phyloP scores from a whole-genome alignment of 257 asterid genomes.

The Handroanthus guayacan region DNA sequence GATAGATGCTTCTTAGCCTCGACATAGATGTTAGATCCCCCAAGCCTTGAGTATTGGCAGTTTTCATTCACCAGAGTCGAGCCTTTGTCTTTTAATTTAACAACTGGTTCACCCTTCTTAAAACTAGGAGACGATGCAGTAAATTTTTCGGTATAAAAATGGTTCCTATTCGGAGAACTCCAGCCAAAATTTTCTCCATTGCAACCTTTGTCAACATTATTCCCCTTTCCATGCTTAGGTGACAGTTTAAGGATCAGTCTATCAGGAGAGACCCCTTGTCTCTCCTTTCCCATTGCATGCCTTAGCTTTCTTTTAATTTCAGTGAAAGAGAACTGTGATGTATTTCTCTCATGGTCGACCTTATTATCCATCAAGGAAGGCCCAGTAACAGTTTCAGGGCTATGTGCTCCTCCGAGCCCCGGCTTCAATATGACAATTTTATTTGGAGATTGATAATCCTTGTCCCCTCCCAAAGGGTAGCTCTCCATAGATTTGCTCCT shows the following conservation, averaged over 20 bases:
- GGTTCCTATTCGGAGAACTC: conserved; percentile 95
- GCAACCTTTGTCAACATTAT: conserved; percentile 51
- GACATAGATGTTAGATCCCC: conserved; percentile 66
- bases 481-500: conserved; percentile 80
- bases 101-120: conserved; percentile 54
- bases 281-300: conserved; percentile 89
- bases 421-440: conserved; percentile 81
- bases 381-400: conserved; percentile 46
- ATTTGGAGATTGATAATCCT: conserved; percentile 53
- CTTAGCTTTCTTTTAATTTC: conserved; percentile 84
- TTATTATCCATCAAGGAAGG: conserved; percentile 42
- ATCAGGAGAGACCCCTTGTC: conserved; percentile 50
- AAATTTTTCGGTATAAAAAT: conserved; percentile 77
- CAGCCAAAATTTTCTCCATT: conserved; percentile 68
- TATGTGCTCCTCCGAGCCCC: conserved; percentile 57
- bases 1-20: conserved; percentile 94
- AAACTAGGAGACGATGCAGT: conserved; percentile 55
- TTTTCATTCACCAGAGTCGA: conserved; percentile 37
- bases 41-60: conserved; percentile 43
- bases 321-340: conserved; percentile 76
- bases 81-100: conserved; percentile 49
- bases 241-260: conserved; percentile 30
- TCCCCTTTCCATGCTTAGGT: conserved; percentile 50
- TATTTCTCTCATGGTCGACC: conserved; percentile 50
- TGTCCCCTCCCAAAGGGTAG: conserved; percentile 55